phyloP scores from a whole-genome alignment of 768 basidiomycete genomes.

The Pisolithus tinctorius region DNA sequence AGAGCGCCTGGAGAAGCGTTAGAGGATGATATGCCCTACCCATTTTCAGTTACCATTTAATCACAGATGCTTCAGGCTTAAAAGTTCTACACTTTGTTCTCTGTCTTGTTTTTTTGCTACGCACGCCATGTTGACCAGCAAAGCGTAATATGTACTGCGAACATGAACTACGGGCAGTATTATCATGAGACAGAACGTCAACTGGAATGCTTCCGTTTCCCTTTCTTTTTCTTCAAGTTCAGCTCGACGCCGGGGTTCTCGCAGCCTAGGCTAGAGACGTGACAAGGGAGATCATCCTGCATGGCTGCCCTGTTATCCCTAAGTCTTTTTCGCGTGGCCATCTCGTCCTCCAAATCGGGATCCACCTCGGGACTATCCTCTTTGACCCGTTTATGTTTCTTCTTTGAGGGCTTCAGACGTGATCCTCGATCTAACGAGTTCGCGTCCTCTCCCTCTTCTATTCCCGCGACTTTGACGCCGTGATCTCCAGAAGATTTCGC shows the following conservation, averaged over 20 bases:
- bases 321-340: too few species aligned
- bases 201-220: not conserved
- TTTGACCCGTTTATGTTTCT: conserved; percentile 2
- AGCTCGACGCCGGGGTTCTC: conserved; percentile 3
- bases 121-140: not conserved
- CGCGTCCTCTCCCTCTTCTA: not conserved
- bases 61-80: not conserved
- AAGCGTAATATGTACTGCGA: not conserved
- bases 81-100: not conserved
- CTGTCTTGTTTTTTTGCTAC: not conserved
- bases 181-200: not conserved
- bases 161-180: not conserved
- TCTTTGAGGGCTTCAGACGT: not conserved
- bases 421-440: not conserved
- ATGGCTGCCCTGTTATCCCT: too few species aligned
- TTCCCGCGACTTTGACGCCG: not conserved
- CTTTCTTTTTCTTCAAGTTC: conserved; percentile 1
- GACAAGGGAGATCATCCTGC: too few species aligned
- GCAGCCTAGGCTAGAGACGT: not conserved
- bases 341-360: not conserved
- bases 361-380: not conserved
- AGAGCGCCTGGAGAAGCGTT: conserved; percentile 80
- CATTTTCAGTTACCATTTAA: not conserved
- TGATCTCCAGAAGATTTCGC: not conserved
- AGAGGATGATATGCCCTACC: conserved; percentile 37